phyloP scores from a whole-genome alignment of 148 eudicot genomes.

The Rhododendron henanense region DNA sequence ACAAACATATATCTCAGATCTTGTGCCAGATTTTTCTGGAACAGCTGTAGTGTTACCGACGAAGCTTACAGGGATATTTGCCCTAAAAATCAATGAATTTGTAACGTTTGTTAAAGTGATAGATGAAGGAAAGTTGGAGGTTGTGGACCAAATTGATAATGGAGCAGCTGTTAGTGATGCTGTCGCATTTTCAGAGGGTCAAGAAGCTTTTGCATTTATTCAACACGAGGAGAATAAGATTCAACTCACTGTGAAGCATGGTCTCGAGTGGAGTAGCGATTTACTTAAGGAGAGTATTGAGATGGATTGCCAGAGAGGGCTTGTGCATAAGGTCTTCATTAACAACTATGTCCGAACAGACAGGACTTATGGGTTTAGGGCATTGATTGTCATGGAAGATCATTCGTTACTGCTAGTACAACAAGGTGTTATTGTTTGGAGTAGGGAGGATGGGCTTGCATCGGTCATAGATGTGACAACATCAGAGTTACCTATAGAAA shows the following conservation, averaged over 20 bases:
- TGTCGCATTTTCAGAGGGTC: constrained; percentile 57
- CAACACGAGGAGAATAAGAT: constrained; percentile 57
- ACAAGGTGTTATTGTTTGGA: constrained; percentile 97
- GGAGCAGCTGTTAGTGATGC: constrained; percentile 65
- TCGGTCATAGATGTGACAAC: constrained; percentile 82
- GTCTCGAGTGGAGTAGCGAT: constrained; percentile 49
- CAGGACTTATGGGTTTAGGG: constrained; percentile 86
- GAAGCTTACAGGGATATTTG: constrained; percentile 57
- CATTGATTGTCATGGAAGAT: constrained; percentile 98
- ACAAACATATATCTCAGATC: constrained; percentile 48
- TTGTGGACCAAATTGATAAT: constrained; percentile 52
- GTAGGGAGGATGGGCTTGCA: constrained; percentile 96
- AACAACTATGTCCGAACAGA: constrained; percentile 85
- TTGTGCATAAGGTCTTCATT: constrained; percentile 76
- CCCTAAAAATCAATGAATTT: constrained; percentile 38
- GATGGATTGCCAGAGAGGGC: constrained; percentile 65
- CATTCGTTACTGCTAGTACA: constrained; percentile 81
- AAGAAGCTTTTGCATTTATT: constrained; percentile 72
- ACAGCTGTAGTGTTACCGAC: constrained; percentile 47
- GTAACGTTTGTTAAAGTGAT: constrained; percentile 51
- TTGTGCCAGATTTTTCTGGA: constrained; percentile 59
- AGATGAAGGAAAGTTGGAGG: constrained; percentile 48
- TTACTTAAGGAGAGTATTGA: constrained; percentile 64
- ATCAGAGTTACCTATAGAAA: constrained; percentile 85
- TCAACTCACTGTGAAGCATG: constrained; percentile 65